A percentile compares a stretch with the other conserved stretches of the same genome.
Conservation (phyloP, 345 rosid genomes). For the Salix purpurea region DNA sequence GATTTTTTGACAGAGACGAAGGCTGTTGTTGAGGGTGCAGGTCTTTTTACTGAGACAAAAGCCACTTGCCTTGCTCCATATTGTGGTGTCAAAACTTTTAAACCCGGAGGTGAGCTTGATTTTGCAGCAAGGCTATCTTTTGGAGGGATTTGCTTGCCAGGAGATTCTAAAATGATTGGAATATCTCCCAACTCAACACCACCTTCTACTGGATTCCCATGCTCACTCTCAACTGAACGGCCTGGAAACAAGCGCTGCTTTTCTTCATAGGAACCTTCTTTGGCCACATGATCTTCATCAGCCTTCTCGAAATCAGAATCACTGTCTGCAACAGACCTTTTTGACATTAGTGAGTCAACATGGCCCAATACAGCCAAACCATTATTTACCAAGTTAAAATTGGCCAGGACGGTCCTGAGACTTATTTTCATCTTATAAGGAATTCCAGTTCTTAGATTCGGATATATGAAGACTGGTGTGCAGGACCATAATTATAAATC, state of each 20-base stretch:
- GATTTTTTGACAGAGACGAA: conserved; percentile 19
- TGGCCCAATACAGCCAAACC: too few relatives aligned
- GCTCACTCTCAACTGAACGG: conserved; percentile 4
- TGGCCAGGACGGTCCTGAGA: not conserved
- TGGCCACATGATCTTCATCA: conserved; percentile 1
- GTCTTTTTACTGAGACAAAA: conserved; percentile 20
- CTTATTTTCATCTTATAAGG: not conserved
- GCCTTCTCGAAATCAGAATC: conserved; percentile 23
- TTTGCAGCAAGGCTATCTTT: conserved; percentile 13
- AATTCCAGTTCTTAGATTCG: not conserved
- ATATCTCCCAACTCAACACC: conserved; percentile 12
- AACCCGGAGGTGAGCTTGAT: conserved; percentile 15
- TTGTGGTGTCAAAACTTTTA: conserved; percentile 3
- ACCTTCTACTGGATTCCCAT: conserved; percentile 19
- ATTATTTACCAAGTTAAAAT: too few relatives aligned
- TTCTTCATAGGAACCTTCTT: conserved; percentile 20
- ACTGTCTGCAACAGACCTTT: conserved; percentile 8
- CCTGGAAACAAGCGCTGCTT: conserved; percentile 5
- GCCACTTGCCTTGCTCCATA: conserved; percentile 46
- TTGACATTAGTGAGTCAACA: too few relatives aligned
- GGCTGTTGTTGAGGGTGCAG: conserved; percentile 21
- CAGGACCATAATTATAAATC: not conserved
- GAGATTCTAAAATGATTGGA: not conserved
- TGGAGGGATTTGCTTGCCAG: not conserved
- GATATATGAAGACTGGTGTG: not conserved